Base-by-base conservation (phyloP, 78 protist genomes). In the Isochrysis galbana region DNA sequence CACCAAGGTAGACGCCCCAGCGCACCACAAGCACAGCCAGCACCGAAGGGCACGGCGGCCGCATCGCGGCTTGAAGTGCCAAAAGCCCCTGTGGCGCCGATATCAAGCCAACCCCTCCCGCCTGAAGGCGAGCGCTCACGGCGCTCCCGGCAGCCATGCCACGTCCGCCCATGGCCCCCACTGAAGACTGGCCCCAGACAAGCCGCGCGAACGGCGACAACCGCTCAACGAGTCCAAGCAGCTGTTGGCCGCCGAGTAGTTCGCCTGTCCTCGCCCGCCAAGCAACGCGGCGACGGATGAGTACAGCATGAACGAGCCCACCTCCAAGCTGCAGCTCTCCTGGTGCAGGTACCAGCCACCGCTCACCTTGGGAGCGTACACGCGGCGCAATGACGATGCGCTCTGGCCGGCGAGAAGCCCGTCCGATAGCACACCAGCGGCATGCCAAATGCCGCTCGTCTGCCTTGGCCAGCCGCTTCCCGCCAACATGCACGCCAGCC, bases 91-190 rank as follows among this genome's bases (percentile, higher is more conserved):
- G 3, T 4, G 34, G 26, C 48, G 2, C 10, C 22, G 41, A 0
- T 0, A 32, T 11, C 23, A 1, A 46, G 3, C 84, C 88, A 2
- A 23, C 3, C 14, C 14, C 19, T 26, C 32, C 88, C 32, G 74
- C 74, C 74, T 5, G 48, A 29, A 77, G 29, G 48, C 42, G 42
- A 1, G 29, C 46, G n/a, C 22, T 5, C 38, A 46, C 67, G n/a
- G 38, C 89, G 17, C 46, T 21, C 36, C 74, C 36, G 0, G 93
- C 87, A 7, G 88, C 88, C 88, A 80, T 80, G 2, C 88, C 39
- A 44, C 88, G 26, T 80, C 88, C 7, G 88, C 88, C 88, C 88
- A 80, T 2, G 51, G 42, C 1, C 88, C 88, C 88, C 88, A 80
- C 48, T 44, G 54, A 19, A 80, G 55, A n/a, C 48, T 80, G 41